These are phyloP conservation scores for Gonapodya sp. DNA, from an alignment of 192 early-diverging fungal species.

Conservation along the genomic window DNA sequence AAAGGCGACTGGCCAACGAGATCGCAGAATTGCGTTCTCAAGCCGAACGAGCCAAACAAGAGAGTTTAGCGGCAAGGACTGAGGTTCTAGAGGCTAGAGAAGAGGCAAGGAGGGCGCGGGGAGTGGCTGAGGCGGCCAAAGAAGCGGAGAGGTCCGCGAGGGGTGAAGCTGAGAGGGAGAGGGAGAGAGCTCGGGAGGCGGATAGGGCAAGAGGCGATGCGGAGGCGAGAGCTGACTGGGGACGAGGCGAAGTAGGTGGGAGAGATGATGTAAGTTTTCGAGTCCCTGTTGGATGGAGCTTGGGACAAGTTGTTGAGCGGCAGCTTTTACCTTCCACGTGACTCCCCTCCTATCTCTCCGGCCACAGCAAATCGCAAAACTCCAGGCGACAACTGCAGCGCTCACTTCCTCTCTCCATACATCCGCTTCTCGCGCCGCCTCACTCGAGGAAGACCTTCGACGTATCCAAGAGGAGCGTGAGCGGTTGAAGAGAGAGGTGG, in stretches of 20 bases:
- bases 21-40: neutral
- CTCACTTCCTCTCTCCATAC: neutral
- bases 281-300: too few species aligned
- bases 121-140: neutral
- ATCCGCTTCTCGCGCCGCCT: neutral
- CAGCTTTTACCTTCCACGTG: neutral
- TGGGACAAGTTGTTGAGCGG: neutral
- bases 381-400: neutral
- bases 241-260: neutral
- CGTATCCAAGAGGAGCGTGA: neutral
- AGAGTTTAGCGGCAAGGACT: neutral
- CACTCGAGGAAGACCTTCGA: neutral
- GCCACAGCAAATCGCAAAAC: neutral
- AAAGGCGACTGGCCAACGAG: neutral
- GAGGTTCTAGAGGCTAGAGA: neutral
- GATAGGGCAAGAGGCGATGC: neutral
- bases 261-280: neutral
- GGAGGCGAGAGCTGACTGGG: neutral
- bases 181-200: neutral
- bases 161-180: constrained; percentile 6
- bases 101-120: constrained; percentile 1
- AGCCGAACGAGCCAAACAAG: neutral
- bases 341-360: neutral
- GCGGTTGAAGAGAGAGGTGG: neutral
- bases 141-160: neutral